Evolutionary conservation across 495 filamentous ascomycete genomes (phyloP).

Genomic region (Cercophora sp.): DNA sequence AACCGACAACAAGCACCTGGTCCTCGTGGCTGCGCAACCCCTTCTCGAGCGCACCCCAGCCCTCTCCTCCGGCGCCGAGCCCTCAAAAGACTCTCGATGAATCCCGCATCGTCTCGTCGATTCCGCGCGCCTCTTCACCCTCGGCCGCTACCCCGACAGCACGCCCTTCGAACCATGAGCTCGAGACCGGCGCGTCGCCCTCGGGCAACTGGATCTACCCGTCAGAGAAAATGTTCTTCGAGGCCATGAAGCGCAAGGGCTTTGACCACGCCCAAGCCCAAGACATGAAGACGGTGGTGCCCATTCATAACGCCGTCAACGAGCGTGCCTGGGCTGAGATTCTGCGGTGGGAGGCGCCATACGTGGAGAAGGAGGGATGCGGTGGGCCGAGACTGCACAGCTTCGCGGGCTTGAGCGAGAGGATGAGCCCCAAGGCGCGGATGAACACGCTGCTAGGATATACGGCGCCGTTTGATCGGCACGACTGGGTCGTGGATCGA

Average conservation of each 20-base stretch:
- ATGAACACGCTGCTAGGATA: slow-evolving; percentile 81
- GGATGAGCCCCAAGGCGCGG: slow-evolving; percentile 76
- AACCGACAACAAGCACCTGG: slow-evolving; percentile 10
- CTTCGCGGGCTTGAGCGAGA: slow-evolving; percentile 72
- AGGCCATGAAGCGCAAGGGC: slow-evolving; percentile 84
- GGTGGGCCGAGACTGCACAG: slow-evolving; percentile 77
- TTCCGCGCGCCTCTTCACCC: slow-evolving; percentile 64
- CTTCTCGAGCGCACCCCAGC: slow-evolving; percentile 17
- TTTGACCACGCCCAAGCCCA: slow-evolving; percentile 48
- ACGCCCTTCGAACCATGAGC: slow-evolving; percentile 63
- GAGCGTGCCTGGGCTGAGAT: slow-evolving; percentile 85
- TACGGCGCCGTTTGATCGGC: slow-evolving; percentile 85
- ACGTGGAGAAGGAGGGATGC: slow-evolving; percentile 50
- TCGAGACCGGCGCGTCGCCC: slow-evolving; percentile 66
- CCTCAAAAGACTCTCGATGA: slow-evolving; percentile 20
- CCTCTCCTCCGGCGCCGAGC: slow-evolving; percentile 21
- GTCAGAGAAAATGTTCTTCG: slow-evolving; percentile 92
- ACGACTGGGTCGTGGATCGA: slow-evolving; percentile 95
- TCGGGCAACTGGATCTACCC: slow-evolving; percentile 94
- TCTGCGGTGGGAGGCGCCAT: slow-evolving; percentile 73
- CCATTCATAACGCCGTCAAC: slow-evolving; percentile 97
- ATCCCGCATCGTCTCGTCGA: slow-evolving; percentile 29
- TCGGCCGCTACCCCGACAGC: slow-evolving; percentile 62
- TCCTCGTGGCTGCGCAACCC: slow-evolving; percentile 26
- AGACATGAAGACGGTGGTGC: slow-evolving; percentile 86